Evolutionary conservation across 108 stramenopile genomes (phyloP).

Genomic region (Aurantiochytrium sp.): DNA sequence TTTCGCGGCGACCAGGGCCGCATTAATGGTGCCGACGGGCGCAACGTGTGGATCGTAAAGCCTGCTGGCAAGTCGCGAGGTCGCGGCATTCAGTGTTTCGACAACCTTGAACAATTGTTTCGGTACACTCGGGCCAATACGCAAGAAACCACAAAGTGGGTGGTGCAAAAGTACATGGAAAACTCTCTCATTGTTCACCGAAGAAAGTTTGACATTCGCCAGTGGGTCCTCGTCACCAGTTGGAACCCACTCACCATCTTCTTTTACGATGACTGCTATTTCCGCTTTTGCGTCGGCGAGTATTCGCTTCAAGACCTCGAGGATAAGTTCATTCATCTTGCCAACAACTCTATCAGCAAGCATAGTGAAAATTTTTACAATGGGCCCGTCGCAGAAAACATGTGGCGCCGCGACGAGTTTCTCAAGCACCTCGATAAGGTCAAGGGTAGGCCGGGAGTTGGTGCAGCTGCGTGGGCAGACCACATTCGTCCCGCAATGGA

Average conservation of each 20-base stretch:
- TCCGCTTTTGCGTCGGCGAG: slow-evolving; percentile 44
- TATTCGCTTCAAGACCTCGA: slow-evolving; percentile 26
- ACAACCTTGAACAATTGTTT: slow-evolving; percentile 33
- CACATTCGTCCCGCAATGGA: slow-evolving; percentile 43
- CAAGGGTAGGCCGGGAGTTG: neutral
- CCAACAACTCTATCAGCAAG: slow-evolving; percentile 55
- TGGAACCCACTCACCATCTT: slow-evolving; percentile 60
- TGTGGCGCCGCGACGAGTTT: slow-evolving; percentile 46
- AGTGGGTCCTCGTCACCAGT: slow-evolving; percentile 58
- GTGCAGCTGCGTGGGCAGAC: neutral
- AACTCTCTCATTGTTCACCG: slow-evolving; percentile 47
- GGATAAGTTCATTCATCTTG: slow-evolving; percentile 50
- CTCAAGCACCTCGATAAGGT: slow-evolving; percentile 20
- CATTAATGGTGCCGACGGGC: slow-evolving; percentile 32
- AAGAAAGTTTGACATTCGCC: slow-evolving; percentile 59
- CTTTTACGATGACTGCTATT: slow-evolving; percentile 54
- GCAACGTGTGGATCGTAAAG: slow-evolving; percentile 61
- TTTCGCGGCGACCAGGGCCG: slow-evolving; percentile 21
- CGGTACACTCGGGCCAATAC: neutral
- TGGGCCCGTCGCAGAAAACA: slow-evolving; percentile 43
- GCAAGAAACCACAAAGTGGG: slow-evolving; percentile 38
- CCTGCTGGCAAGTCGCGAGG: slow-evolving; percentile 53
- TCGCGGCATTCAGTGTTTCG: slow-evolving; percentile 46
- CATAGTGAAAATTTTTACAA: slow-evolving; percentile 31
- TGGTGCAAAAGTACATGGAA: slow-evolving; percentile 67